Evolutionary conservation across 768 basidiomycete genomes (phyloP), one percentile per base, ranked within the genome.

Genomic region (Boletus bicolor): DNA sequence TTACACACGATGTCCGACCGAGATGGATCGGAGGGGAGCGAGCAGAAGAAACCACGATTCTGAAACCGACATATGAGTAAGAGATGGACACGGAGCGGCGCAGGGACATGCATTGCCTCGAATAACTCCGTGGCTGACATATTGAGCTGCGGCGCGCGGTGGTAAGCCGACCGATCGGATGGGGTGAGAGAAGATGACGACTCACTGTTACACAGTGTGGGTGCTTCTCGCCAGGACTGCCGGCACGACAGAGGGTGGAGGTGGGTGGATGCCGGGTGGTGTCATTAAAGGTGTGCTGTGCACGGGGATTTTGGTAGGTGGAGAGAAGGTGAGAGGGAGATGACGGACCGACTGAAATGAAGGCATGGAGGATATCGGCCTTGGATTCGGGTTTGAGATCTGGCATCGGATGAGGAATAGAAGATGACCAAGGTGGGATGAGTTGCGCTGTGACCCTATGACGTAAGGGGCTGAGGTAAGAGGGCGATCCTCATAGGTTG

Each of bases 1-100:
- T 73, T 84, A 71, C 86, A 89, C 61, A 85, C 81, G 73, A 89
- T 86, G 59, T 89, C 73, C 24, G 84, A 86, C 68, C 76, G 78
- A 51, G 73, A 67, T 7, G 85, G 87, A 64, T 90, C 82, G 65
- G 82, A 82, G 14, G 86, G 85, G 44, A 86, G 68, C 2, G 83
- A 79, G 66, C 85, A 89, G 69, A 81, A 89, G 70, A 89, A 87
- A 14, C 84, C 86, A 49, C 79, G 74, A 12, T 79, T 76, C 86
- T 89, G 64, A 56, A 58, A 59, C 35, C 2, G 54, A 49, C 28
- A 14, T 53, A 48, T 55, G 54, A 55, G 58, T 51, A 55, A 51
- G 38, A 37, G 32, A 51, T 2, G 46, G 56, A 36, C 11, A 47
- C 28, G 37, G 32, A 39, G 37, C 21, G 45, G 28, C 39, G 57